These are phyloP conservation scores for Globisporangium paroecandrum DNA, from an alignment of 352 stramenopile genomes.

Conservation along the genomic window DNA sequence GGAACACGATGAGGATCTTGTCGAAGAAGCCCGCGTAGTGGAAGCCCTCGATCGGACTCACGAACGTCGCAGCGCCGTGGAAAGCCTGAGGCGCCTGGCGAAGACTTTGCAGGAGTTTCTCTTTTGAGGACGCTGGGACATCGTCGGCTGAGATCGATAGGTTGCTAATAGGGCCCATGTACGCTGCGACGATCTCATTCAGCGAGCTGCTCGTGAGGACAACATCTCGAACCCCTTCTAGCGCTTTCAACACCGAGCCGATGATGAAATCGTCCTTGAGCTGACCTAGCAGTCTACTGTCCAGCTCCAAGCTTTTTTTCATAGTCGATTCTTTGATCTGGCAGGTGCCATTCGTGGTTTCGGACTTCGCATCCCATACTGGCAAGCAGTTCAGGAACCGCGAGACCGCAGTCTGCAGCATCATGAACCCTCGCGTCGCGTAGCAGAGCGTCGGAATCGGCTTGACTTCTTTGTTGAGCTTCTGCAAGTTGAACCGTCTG, in stretches of 20 bases:
- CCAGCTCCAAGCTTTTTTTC: conserved; percentile 17
- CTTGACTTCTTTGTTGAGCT: conserved; percentile 24
- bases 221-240: neutral
- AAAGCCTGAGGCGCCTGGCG: conserved; percentile 61
- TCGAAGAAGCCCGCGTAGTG: conserved; percentile 73
- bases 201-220: neutral
- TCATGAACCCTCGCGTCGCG: conserved; percentile 61
- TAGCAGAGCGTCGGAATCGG: conserved; percentile 38
- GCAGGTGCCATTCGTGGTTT: conserved; percentile 37
- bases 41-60: conserved; percentile 50
- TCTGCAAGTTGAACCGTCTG: conserved; percentile 14
- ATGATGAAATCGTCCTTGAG: conserved; percentile 56
- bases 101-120: conserved; percentile 39
- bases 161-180: conserved; percentile 23
- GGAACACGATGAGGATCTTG: conserved; percentile 71
- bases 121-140: conserved; percentile 25
- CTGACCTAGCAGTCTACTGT: conserved; percentile 43
- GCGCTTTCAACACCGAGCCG: conserved; percentile 28
- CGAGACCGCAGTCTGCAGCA: conserved; percentile 62
- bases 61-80: conserved; percentile 43
- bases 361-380: conserved; percentile 31
- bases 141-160: conserved; percentile 10
- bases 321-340: conserved; percentile 39
- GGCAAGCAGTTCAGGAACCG: conserved; percentile 69
- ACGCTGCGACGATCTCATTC: neutral